Evolutionary conservation across 441 rosid genomes (phyloP).

Genomic region (Brassica hybrid): DNA sequence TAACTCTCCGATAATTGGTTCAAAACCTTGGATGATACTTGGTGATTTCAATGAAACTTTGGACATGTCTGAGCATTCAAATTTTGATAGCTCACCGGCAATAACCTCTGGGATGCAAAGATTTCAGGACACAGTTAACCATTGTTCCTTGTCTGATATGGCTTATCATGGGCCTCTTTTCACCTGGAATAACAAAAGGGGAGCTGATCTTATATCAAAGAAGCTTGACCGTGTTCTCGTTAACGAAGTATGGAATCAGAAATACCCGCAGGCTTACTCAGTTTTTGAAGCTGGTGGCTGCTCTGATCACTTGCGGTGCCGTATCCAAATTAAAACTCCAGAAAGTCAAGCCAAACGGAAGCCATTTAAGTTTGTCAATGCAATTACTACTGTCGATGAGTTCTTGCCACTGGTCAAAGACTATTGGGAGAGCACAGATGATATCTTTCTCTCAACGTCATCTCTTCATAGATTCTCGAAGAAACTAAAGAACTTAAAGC

Average conservation of each 20-base stretch:
- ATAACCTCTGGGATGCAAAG: not conserved
- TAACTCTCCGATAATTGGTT: not conserved
- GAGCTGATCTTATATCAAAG: not conserved
- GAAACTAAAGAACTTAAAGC: too few relatives aligned
- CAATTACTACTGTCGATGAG: too few relatives aligned
- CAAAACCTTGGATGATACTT: not conserved
- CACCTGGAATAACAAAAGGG: not conserved
- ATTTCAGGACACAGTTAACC: not conserved
- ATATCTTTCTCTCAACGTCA: too few relatives aligned
- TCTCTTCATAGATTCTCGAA: too few relatives aligned
- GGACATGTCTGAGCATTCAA: not conserved
- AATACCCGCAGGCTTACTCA: not conserved
- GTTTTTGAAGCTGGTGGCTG: not conserved
- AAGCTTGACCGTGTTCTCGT: not conserved
- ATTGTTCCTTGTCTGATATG: not conserved
- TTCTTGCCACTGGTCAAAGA: too few relatives aligned
- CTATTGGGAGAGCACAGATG: too few relatives aligned
- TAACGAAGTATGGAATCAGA: not conserved
- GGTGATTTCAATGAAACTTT: not conserved
- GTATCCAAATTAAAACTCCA: not conserved
- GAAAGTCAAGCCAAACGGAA: not conserved
- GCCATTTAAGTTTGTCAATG: too few relatives aligned
- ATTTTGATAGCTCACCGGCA: not conserved
- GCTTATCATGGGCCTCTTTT: not conserved
- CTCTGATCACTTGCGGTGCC: not conserved